Evolutionary conservation across 306 rosid species (phyloP).

Genomic region (Sicyos edulis): DNA sequence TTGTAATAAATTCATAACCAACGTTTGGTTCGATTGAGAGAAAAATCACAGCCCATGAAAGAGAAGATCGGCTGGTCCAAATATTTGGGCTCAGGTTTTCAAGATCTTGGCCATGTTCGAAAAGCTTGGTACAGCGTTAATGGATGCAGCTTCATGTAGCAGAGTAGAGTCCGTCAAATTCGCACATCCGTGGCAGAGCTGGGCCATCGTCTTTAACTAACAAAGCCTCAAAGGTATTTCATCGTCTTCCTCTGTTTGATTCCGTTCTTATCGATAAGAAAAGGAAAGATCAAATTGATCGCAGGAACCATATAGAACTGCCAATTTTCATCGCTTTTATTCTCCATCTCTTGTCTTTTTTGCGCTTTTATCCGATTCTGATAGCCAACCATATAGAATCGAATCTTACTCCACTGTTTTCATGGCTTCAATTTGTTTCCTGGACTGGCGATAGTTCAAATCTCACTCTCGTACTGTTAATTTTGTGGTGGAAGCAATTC

Average conservation of each 20-base stretch:
- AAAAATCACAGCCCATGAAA: neutral
- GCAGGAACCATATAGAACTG: too few species aligned
- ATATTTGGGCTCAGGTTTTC: neutral
- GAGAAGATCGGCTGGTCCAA: neutral
- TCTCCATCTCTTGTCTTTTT: constrained; percentile 24
- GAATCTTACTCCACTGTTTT: constrained; percentile 11
- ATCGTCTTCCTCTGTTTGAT: constrained; percentile 6
- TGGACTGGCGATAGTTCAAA: neutral
- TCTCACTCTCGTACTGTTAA: neutral
- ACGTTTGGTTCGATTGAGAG: neutral
- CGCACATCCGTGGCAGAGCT: neutral
- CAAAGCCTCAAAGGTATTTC: neutral
- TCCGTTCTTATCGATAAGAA: constrained; percentile 22
- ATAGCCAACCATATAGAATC: neutral
- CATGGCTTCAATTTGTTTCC: constrained; percentile 17
- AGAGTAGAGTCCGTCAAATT: neutral
- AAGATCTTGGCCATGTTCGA: neutral
- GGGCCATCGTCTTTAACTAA: constrained; percentile 17
- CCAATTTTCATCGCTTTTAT: constrained; percentile 19
- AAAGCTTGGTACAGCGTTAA: neutral
- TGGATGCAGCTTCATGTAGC: neutral
- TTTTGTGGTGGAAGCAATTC: constrained; percentile 2
- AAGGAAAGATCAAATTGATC: constrained; percentile 8
- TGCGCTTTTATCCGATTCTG: constrained; percentile 17
- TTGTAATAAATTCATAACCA: too few species aligned